These are phyloP conservation scores for Leptoxyphium fumago DNA, from an alignment of 2,329 filamentous ascomycete species.

Conservation along the genomic window DNA sequence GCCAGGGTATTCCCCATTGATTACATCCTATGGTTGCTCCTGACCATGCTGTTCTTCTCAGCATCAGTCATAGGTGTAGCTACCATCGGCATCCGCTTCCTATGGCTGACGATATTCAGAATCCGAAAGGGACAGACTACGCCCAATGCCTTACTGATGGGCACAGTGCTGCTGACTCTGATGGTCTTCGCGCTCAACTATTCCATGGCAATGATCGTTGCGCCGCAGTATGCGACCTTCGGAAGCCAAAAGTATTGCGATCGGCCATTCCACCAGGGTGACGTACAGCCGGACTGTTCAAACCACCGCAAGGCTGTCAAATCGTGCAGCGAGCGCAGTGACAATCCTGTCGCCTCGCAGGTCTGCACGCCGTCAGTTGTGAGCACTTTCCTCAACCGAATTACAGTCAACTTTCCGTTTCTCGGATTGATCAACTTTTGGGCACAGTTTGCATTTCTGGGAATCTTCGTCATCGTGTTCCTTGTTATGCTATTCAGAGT, in stretches of 20 bases:
- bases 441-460: slow-evolving; percentile 85
- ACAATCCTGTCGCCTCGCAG: slow-evolving; percentile 54
- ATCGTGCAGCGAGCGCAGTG: slow-evolving; percentile 64
- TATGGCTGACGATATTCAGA: slow-evolving; percentile 88
- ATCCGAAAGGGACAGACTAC: slow-evolving; percentile 80
- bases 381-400: slow-evolving; percentile 82
- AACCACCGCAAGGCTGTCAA: slow-evolving; percentile 56
- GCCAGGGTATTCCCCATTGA: slow-evolving; percentile 80
- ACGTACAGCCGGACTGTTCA: slow-evolving; percentile 60
- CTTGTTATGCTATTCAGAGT: slow-evolving; percentile 65
- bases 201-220: slow-evolving; percentile 80
- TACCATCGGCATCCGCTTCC: slow-evolving; percentile 79
- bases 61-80: slow-evolving; percentile 78
- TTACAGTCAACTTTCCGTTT: slow-evolving; percentile 88
- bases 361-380: slow-evolving; percentile 86
- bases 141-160: slow-evolving; percentile 80
- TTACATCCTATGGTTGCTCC: slow-evolving; percentile 73
- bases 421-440: slow-evolving; percentile 90
- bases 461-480: slow-evolving; percentile 67
- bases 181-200: slow-evolving; percentile 90
- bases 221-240: slow-evolving; percentile 86
- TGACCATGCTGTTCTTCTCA: slow-evolving; percentile 78
- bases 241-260: slow-evolving; percentile 92
- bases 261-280: slow-evolving; percentile 46
- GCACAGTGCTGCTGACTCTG: slow-evolving; percentile 78